These are phyloP conservation scores for Echites panduratus DNA, from an alignment of 257 asterid species.

Conservation along the genomic window DNA sequence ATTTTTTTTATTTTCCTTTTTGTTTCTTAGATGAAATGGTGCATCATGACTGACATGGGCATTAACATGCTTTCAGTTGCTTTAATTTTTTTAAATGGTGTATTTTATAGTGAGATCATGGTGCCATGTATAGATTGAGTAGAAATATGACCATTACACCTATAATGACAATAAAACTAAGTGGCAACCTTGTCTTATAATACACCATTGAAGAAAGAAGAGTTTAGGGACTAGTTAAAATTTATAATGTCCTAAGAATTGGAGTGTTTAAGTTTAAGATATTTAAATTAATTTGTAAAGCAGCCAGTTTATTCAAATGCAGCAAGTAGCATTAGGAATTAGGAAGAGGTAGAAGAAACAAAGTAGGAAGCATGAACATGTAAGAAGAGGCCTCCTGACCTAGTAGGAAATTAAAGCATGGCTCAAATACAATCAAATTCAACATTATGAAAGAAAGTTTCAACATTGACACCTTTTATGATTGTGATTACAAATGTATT, in stretches of 20 bases:
- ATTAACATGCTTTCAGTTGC: slow-evolving; percentile 5
- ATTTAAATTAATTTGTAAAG: background rate
- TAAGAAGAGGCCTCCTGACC: background rate
- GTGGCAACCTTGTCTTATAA: background rate
- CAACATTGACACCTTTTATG: background rate
- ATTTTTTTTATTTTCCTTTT: too few relatives aligned
- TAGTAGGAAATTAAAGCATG: background rate
- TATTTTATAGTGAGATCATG: background rate
- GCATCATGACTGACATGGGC: background rate
- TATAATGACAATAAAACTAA: background rate
- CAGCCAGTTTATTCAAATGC: background rate
- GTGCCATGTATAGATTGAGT: background rate
- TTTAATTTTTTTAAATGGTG: background rate
- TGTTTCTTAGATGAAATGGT: background rate
- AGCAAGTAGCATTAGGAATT: background rate
- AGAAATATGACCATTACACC: background rate
- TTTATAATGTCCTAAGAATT: background rate
- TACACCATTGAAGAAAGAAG: background rate
- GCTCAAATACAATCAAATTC: background rate
- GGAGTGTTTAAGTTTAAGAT: background rate
- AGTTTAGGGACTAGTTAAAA: background rate
- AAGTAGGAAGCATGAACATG: background rate
- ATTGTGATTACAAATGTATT: background rate
- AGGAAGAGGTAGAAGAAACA: background rate
- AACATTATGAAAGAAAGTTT: background rate